phyloP scores from a whole-genome alignment of 2,329 filamentous ascomycete species.

The Exophiala xenobiotica region DNA sequence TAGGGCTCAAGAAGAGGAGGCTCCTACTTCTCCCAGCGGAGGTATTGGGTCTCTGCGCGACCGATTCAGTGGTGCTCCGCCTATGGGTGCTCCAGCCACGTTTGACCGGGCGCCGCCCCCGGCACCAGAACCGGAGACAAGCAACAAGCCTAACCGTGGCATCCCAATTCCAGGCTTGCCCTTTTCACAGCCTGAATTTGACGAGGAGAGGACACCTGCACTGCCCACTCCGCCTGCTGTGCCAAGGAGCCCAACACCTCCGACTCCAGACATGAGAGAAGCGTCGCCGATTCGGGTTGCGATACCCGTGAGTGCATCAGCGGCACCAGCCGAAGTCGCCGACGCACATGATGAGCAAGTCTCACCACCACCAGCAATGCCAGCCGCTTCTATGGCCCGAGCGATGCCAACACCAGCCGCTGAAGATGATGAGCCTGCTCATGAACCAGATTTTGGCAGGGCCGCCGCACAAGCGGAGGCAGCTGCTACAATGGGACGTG shows the following conservation, averaged over 20 bases:
- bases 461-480: conserved; percentile 59
- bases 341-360: conserved; percentile 45
- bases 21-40: conserved; percentile 58
- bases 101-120: conserved; percentile 48
- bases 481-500: conserved; percentile 45
- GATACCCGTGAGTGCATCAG: conserved; percentile 67
- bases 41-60: conserved; percentile 75
- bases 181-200: conserved; percentile 53
- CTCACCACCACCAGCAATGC: conserved; percentile 51
- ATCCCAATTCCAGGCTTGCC: conserved; percentile 78
- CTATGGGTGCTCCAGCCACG: conserved; percentile 60
- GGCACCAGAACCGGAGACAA: conserved; percentile 61
- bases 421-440: conserved; percentile 65
- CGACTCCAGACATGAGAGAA: conserved; percentile 52
- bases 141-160: conserved; percentile 68
- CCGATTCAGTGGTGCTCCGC: conserved; percentile 74
- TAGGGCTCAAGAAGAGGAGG: conserved; percentile 47
- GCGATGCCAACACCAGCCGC: conserved; percentile 58
- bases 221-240: conserved; percentile 46
- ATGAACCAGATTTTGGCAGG: conserved; percentile 59
- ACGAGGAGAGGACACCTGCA: conserved; percentile 45
- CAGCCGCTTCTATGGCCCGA: conserved; percentile 61
- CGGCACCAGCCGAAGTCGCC: conserved; percentile 47
- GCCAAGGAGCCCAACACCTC: conserved; percentile 48
- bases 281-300: conserved; percentile 81